Evolutionary conservation across 805 yeast species (phyloP).

Genomic region (Zygosaccharomyces siamensis): DNA sequence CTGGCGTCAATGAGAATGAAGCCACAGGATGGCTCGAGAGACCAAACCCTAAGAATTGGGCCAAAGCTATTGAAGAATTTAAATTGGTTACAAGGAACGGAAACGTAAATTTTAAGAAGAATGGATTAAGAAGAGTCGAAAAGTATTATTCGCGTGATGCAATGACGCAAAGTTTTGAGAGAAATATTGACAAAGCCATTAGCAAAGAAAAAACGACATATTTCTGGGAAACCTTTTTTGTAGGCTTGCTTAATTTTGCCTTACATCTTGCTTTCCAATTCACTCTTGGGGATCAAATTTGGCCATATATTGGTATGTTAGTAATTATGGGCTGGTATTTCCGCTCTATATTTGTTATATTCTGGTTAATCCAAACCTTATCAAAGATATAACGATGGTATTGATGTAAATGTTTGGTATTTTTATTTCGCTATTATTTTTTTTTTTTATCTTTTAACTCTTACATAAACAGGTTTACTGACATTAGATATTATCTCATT

Average conservation of each 20-base stretch:
- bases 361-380: neutral
- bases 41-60: conserved; percentile 50
- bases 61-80: conserved; percentile 42
- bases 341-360: conserved; percentile 12
- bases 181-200: conserved; percentile 31
- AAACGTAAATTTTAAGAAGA: conserved; percentile 19
- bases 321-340: conserved; percentile 5
- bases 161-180: conserved; percentile 38
- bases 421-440: neutral
- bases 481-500: neutral
- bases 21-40: conserved; percentile 65
- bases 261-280: conserved; percentile 13
- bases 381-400: neutral
- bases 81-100: conserved; percentile 23
- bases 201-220: conserved; percentile 23
- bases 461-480: neutral
- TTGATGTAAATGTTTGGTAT: neutral
- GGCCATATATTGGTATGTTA: conserved; percentile 21
- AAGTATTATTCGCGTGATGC: conserved; percentile 37
- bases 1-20: conserved; percentile 26
- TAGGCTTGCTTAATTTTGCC: conserved; percentile 11
- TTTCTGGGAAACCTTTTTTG: conserved; percentile 31
- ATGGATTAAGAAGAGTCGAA: conserved; percentile 33
- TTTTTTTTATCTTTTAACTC: neutral
- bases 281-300: conserved; percentile 11